These are phyloP conservation scores for Euphorbia tirucalli DNA, from an alignment of 345 rosid species.

Conservation along the genomic window DNA sequence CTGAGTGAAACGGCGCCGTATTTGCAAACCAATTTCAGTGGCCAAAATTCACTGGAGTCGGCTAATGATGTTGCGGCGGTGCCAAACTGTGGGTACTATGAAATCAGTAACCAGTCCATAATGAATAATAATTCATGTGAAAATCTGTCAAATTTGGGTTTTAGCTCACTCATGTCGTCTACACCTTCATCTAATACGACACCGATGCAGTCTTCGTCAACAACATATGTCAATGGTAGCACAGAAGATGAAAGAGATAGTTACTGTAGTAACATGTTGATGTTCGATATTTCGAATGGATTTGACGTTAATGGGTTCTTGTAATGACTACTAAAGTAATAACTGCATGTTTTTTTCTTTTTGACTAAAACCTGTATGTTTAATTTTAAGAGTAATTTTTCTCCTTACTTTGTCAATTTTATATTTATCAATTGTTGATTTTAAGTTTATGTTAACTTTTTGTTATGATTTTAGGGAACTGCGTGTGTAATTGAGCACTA, in stretches of 20 bases:
- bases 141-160: constrained; percentile 21
- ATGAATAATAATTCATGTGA: not conserved
- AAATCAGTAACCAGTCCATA: not conserved
- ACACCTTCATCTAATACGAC: constrained; percentile 53
- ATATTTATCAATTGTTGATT: too few relatives aligned
- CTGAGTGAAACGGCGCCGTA: constrained; percentile 14
- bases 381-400: too few relatives aligned
- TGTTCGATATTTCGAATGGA: constrained; percentile 37
- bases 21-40: constrained; percentile 16
- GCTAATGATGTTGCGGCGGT: not conserved
- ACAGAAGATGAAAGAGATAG: constrained; percentile 64
- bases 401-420: too few relatives aligned
- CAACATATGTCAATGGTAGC: constrained; percentile 41
- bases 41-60: constrained; percentile 4
- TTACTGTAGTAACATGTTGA: constrained; percentile 36
- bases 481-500: too few relatives aligned
- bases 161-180: constrained; percentile 43
- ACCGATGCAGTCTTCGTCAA: constrained; percentile 54
- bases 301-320: constrained; percentile 42
- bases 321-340: constrained; percentile 18
- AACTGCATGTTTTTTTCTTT: not conserved
- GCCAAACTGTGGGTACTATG: constrained; percentile 8
- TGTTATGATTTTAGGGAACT: too few relatives aligned
- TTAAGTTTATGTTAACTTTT: too few relatives aligned
- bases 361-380: too few relatives aligned